Conservation (phyloP, 2,329 filamentous ascomycete species). For the Trichoderma sp. region DNA sequence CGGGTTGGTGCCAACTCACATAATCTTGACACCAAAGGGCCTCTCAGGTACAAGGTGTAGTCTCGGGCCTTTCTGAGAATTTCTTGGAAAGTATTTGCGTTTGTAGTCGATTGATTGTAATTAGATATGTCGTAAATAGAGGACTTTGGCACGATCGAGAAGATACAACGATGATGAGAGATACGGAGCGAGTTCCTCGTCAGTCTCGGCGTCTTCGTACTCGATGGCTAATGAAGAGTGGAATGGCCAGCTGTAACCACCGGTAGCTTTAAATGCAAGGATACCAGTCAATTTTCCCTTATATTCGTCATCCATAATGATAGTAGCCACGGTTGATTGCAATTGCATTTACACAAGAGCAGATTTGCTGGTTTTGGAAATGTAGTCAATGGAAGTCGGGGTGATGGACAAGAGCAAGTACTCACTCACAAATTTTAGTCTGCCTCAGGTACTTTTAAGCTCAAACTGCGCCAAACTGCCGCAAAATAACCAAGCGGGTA, state of each 20-base stretch:
- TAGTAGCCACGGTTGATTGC: not conserved
- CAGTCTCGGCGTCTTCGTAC: no score
- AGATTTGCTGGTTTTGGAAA: not conserved
- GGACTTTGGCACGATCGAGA: no score
- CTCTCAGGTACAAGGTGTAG: not conserved
- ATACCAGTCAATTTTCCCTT: not conserved
- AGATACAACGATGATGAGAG: no score
- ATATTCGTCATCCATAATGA: not conserved
- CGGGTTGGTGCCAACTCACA: not conserved
- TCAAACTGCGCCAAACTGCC: not conserved
- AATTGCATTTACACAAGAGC: not conserved
- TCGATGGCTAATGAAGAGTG: no score
- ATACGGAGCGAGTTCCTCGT: no score
- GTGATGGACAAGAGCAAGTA: not conserved
- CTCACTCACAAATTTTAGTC: not conserved
- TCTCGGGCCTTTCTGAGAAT: accelerated
- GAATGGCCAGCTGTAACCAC: no score
- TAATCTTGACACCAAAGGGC: not conserved
- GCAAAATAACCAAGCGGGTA: not conserved
- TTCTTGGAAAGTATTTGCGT: no score
- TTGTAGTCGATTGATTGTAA: no score
- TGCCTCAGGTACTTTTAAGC: not conserved
- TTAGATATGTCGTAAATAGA: no score
- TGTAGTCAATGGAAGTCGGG: not conserved
- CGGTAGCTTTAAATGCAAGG: not conserved